Conservation (phyloP, 768 basidiomycete genomes). For the Antrodiella citrinella region DNA sequence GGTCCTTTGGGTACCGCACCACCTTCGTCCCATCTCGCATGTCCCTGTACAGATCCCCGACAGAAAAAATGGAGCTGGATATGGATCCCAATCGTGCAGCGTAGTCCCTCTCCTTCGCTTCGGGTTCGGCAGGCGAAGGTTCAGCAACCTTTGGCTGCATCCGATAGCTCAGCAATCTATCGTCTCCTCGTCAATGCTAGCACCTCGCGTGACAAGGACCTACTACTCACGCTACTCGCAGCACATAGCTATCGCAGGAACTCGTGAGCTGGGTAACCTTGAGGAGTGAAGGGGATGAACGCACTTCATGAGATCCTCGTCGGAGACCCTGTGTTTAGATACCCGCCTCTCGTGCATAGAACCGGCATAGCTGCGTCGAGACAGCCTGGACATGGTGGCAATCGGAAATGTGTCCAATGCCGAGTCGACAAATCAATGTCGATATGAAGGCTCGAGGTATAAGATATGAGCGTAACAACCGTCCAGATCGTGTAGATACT, state of each 20-base stretch:
- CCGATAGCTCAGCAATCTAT: conserved; percentile 66
- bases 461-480: no score
- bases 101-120: conserved; percentile 62
- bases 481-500: no score
- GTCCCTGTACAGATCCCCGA: conserved; percentile 78
- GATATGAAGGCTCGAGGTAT: no score
- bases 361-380: conserved; percentile 66
- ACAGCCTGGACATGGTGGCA: conserved; percentile 36
- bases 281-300: conserved; percentile 25
- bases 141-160: conserved; percentile 48
- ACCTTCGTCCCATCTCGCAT: conserved; percentile 72
- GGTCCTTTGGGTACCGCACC: conserved; percentile 90
- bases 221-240: conserved; percentile 72
- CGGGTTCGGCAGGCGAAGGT: conserved; percentile 29
- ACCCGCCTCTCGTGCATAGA: conserved; percentile 62
- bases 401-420: no score
- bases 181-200: conserved; percentile 4
- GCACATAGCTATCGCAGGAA: conserved; percentile 75
- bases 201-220: background rate
- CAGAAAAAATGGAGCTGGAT: conserved; percentile 43
- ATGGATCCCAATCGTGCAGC: conserved; percentile 59
- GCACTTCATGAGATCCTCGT: conserved; percentile 84
- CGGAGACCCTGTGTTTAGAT: conserved; percentile 70
- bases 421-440: no score
- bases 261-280: no score